Evolutionary conservation across 371 early-diverging fungal species (phyloP), one percentile per base, ranked within the genome.

Genomic region (Cokeromyces recurvatus): DNA sequence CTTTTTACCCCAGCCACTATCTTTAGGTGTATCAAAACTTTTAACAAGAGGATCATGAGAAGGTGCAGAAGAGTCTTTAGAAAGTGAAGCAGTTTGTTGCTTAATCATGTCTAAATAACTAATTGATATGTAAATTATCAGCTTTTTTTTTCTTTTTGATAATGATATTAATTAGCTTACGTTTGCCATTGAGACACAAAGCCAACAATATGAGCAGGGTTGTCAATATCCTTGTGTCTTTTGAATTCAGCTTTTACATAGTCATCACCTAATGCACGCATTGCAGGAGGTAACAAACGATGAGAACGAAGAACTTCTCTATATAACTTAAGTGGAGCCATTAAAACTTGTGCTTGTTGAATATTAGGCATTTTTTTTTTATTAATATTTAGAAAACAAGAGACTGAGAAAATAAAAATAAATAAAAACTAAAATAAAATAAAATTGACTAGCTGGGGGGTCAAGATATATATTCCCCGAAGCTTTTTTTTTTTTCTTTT

Each of bases 221-320:
- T 82, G 22, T 78, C 77, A 32, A 81, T 68, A 32, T 68, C 57
- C 46, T 79, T 78, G 62, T 84, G 85, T 44, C 80, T 64, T 40
- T 66, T 68, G 48, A 84, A 84, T 54, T 84, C 85, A 2, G 80
- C 63, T 57, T 81, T 81, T 45, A 84, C 85, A 49, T 84, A 84
- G 31, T 79, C 78, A 46, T 84, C 82, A 2, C 85, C 85, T 32
- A 84, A 57, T 32, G 71, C 58, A 1, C 85, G 79, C 66, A 81
- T 70, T 23, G 78, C 72, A 14, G 74, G 57, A 15, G 85, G 85
- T 17, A 84, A 46, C 38, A 57, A 62, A 4, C 80, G 73, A 51
- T 84, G 85, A 4, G 64, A 62, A 7, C 82, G 69, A 15, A 84
- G 63, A 56, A 84, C 81, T 43, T 74, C 71, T 22, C 77, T 72